phyloP scores from a whole-genome alignment of 495 filamentous ascomycete species.

The Aspergillus haitiensis region DNA sequence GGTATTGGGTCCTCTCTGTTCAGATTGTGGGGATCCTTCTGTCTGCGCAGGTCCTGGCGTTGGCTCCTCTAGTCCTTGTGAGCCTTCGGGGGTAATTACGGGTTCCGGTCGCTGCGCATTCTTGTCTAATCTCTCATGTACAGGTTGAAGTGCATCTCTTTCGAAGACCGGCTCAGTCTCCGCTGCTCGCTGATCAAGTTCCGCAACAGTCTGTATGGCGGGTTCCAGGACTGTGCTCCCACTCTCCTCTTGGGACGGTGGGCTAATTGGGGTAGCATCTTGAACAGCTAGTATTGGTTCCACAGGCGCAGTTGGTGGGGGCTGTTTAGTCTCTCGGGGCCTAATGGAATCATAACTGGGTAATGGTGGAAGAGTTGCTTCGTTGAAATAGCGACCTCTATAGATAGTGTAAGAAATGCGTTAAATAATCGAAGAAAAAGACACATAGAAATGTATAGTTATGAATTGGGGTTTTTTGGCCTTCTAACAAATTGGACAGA shows the following conservation, averaged over 20 bases:
- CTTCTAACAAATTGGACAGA: conserved; percentile 25
- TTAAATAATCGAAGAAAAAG: conserved; percentile 20
- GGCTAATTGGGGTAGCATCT: conserved; percentile 23
- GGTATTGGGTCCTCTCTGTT: conserved; percentile 24
- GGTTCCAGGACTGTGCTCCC: conserved; percentile 25
- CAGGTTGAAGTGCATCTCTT: conserved; percentile 12
- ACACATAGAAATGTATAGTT: conserved; percentile 1
- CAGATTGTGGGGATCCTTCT: conserved; percentile 11
- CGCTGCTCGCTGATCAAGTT: conserved; percentile 23
- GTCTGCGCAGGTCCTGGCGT: conserved; percentile 15
- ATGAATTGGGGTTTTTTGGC: background rate
- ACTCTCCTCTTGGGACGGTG: conserved; percentile 20
- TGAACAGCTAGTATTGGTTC: conserved; percentile 22
- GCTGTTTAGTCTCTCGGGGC: conserved; percentile 31
- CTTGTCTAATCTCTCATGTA: conserved; percentile 14
- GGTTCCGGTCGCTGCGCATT: conserved; percentile 18
- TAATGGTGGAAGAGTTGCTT: conserved; percentile 64
- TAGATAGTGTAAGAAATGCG: conserved; percentile 32
- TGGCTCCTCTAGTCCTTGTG: conserved; percentile 18
- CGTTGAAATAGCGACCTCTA: conserved; percentile 72
- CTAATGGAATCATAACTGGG: conserved; percentile 46
- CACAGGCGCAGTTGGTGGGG: conserved; percentile 24
- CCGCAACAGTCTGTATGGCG: conserved; percentile 27
- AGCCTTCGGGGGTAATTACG: conserved; percentile 15
- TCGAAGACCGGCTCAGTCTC: conserved; percentile 15